phyloP scores from a whole-genome alignment of 495 filamentous ascomycete genomes.

The Lasiosphaeria miniovina region DNA sequence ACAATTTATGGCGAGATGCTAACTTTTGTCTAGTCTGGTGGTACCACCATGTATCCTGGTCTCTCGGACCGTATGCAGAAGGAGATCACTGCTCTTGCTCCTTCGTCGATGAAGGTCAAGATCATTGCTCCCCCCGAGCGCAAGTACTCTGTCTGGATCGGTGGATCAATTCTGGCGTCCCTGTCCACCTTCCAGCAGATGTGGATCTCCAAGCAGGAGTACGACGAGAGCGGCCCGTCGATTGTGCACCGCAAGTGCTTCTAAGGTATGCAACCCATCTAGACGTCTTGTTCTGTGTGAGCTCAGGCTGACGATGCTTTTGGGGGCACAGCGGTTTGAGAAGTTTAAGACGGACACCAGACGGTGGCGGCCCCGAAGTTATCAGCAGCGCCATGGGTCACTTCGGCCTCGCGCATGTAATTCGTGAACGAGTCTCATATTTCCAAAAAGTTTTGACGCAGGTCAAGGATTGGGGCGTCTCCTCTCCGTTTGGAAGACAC shows the following conservation, averaged over 20 bases:
- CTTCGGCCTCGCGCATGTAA: constrained; percentile 42
- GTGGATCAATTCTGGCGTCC: constrained; percentile 98
- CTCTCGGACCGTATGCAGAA: constrained; percentile 99
- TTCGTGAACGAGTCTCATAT: constrained; percentile 45
- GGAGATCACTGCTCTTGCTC: constrained; percentile 99
- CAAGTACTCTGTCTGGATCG: constrained; percentile 99
- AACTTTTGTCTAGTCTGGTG: constrained; percentile 71
- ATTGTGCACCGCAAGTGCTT: constrained; percentile 99
- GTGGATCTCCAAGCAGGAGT: constrained; percentile 99
- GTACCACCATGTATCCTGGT: constrained; percentile 99
- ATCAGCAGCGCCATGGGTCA: constrained; percentile 34
- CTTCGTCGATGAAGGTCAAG: constrained; percentile 98
- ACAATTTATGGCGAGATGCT: constrained; percentile 13
- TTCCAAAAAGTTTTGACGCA: constrained; percentile 48
- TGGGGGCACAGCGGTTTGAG: constrained; percentile 18
- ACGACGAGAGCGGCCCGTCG: constrained; percentile 98
- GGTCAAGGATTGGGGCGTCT: constrained; percentile 46
- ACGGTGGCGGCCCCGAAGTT: constrained; percentile 31
- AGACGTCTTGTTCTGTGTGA: too few species aligned
- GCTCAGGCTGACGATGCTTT: constrained; percentile 3
- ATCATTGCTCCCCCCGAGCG: constrained; percentile 97
- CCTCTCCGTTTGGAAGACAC: constrained; percentile 42
- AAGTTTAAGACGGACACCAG: constrained; percentile 30
- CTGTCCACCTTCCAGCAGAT: constrained; percentile 99
- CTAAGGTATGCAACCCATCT: constrained; percentile 62